Conservation (phyloP, 2,329 filamentous ascomycete species). For the Fusarium haematococcum region DNA sequence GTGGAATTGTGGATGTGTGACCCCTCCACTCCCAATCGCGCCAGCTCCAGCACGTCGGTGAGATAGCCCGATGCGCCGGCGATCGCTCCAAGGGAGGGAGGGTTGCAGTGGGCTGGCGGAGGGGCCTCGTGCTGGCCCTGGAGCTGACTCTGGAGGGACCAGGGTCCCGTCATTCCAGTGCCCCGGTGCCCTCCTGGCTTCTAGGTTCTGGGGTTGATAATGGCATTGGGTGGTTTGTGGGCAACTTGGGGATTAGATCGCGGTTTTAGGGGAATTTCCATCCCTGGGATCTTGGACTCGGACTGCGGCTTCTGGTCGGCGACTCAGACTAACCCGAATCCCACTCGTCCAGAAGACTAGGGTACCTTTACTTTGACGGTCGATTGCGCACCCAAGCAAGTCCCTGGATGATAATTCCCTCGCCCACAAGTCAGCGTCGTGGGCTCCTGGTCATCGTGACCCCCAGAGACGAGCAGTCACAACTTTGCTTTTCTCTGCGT, state of each 20-base stretch:
- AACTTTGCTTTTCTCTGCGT: slow-evolving; percentile 41
- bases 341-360: slow-evolving; percentile 2
- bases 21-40: slow-evolving; percentile 11
- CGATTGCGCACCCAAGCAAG: slow-evolving; percentile 7
- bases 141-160: slow-evolving; percentile 24
- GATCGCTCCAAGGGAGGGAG: slow-evolving; percentile 37
- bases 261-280: slow-evolving; percentile 33
- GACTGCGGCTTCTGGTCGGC: slow-evolving; percentile 11
- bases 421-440: slow-evolving; percentile 20
- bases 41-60: slow-evolving; percentile 39
- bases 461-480: slow-evolving; percentile 34
- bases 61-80: slow-evolving; percentile 40
- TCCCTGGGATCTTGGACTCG: slow-evolving; percentile 37
- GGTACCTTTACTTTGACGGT: slow-evolving; percentile 16
- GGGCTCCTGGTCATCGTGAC: slow-evolving; percentile 29
- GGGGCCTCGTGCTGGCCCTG: slow-evolving; percentile 28
- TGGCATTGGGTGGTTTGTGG: slow-evolving; percentile 31
- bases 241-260: slow-evolving; percentile 30
- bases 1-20: slow-evolving; percentile 36
- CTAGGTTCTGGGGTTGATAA: slow-evolving; percentile 32
- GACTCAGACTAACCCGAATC: slow-evolving; percentile 25
- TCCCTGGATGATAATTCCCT: slow-evolving; percentile 26
- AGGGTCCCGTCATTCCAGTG: slow-evolving; percentile 41
- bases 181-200: slow-evolving; percentile 33
- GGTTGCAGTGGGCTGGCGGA: slow-evolving; percentile 14